Base-by-base conservation (phyloP, 441 rosid genomes). In the Pelargonium myrrhifolium region DNA sequence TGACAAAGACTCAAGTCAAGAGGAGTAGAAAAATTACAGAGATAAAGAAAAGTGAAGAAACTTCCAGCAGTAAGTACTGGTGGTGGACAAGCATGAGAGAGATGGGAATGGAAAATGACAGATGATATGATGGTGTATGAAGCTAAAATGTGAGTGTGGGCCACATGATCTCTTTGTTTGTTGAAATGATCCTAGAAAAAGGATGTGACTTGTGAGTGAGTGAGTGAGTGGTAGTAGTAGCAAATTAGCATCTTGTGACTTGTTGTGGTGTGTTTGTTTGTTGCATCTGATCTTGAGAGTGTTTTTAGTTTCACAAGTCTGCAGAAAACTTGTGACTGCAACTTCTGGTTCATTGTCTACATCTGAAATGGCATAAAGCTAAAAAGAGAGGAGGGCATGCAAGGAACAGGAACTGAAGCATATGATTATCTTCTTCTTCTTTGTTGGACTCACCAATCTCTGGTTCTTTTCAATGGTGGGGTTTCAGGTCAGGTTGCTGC, bases 291-390 rank as follows among this genome's bases (percentile, higher is more conserved):
- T n/a, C n/a, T n/a, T n/a, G n/a, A n/a, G n/a, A n/a, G n/a, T n/a
- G n/a, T n/a, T n/a, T n/a, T n/a, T n/a, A n/a, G n/a, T n/a, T n/a
- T n/a, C n/a, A n/a, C n/a, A n/a, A n/a, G n/a, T n/a, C n/a, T n/a
- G n/a, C n/a, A n/a, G n/a, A n/a, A n/a, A n/a, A n/a, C 51, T 68
- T 18, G 45, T 71, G 68, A 69, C 59, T 53, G 15, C 18, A 24
- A 26, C 74, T 68, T 24, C 26, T 61, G 68, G 40, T 65, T 51
- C 42, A 35, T 66, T 75, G 81, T 80, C 81, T 58, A 71, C 66
- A 75, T 64, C 35, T 70, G 51, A 65, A 65, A 28, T 45, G 68
- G 75, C 75, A 67, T 65, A 53, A 28, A 28, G 31, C 31, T 28
- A 28, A 28, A 28, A 28, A 28, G 31, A 28, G 26, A 24, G 26